phyloP scores from a whole-genome alignment of 768 basidiomycete genomes.

The Trametes meyenii region DNA sequence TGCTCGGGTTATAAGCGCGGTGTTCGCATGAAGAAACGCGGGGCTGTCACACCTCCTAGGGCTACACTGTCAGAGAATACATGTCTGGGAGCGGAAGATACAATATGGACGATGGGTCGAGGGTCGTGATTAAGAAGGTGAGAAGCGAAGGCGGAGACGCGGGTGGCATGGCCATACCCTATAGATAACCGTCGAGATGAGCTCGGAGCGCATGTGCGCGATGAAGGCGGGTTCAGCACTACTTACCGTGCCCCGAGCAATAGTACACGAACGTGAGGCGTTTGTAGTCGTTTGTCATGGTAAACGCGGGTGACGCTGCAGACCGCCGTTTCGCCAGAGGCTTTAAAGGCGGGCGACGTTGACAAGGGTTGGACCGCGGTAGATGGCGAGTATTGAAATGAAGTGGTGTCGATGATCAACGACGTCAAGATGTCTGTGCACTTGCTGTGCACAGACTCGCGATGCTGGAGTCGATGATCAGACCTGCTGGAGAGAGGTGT shows the following conservation, averaged over 20 bases:
- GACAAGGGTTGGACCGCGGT: conserved; percentile 7
- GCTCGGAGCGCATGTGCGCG: no score
- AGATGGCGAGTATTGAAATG: not conserved
- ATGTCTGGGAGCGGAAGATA: conserved; percentile 73
- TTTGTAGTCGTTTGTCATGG: conserved; percentile 7
- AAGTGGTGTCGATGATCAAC: not conserved
- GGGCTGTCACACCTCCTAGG: conserved; percentile 41
- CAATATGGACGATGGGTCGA: conserved; percentile 58
- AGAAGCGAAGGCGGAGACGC: conserved; percentile 72
- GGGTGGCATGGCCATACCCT: conserved; percentile 87
- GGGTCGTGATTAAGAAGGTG: conserved; percentile 54
- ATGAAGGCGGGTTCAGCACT: conserved; percentile 16
- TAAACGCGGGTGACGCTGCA: not conserved
- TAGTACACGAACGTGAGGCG: conserved; percentile 60
- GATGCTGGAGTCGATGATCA: not conserved
- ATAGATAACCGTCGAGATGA: not conserved
- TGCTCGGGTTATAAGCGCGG: not conserved
- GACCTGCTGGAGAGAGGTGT: not conserved
- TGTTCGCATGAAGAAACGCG: not conserved
- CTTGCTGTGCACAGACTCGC: not conserved
- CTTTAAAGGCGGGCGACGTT: not conserved
- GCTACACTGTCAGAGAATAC: conserved; percentile 69
- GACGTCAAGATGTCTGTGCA: not conserved
- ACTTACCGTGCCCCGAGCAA: conserved; percentile 71
- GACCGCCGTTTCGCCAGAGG: not conserved